A percentile compares a stretch with the other conserved stretches of the same genome.
phyloP scores from a whole-genome alignment of 2,329 filamentous ascomycete species.

The Pseudogymnoascus sp. region DNA sequence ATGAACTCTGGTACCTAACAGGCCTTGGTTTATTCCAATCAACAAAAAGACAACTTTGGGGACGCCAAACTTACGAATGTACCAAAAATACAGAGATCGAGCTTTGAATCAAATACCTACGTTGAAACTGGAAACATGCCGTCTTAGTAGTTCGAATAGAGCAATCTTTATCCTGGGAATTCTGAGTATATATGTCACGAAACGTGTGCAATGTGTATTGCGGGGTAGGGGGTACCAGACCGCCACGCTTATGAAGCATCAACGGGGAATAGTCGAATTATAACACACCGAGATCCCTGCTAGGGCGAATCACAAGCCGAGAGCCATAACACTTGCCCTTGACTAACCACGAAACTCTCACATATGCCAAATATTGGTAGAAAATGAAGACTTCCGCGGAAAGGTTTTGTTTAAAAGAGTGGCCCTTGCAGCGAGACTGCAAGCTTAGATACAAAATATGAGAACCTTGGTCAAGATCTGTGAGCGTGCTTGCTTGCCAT shows the following conservation, averaged over 20 bases:
- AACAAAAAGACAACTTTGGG: too few relatives aligned
- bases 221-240: too few relatives aligned
- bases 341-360: not conserved
- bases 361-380: not conserved
- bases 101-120: too few relatives aligned
- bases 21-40: too few relatives aligned
- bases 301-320: not conserved
- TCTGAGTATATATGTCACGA: too few relatives aligned
- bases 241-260: not conserved
- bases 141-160: too few relatives aligned
- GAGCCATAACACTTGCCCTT: not conserved
- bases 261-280: not conserved
- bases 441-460: not conserved
- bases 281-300: not conserved
- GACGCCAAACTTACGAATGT: too few relatives aligned
- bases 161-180: too few relatives aligned
- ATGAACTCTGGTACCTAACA: too few relatives aligned
- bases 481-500: not conserved
- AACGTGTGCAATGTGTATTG: too few relatives aligned
- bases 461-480: not conserved
- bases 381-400: not conserved
- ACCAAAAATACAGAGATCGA: too few relatives aligned
- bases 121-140: too few relatives aligned
- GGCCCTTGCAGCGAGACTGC: not conserved
- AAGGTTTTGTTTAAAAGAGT: not conserved